phyloP scores from a whole-genome alignment of 176 grass and related monocot species.

The Ananas comosus region DNA sequence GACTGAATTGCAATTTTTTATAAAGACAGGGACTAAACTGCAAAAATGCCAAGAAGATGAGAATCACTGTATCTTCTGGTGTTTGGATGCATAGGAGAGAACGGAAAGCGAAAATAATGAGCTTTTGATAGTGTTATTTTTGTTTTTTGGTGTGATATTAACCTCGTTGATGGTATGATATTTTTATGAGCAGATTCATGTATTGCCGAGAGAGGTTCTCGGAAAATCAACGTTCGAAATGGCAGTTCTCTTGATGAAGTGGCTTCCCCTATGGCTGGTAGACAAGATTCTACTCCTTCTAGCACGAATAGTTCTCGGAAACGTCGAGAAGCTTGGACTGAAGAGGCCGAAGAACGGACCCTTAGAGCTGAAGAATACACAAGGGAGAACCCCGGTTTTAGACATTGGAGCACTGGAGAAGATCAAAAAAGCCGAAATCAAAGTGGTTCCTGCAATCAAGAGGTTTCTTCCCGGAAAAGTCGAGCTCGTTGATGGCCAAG shows the following conservation, averaged over 20 bases:
- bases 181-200: constrained; percentile 32
- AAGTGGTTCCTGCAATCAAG: constrained; percentile 41
- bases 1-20: too few relatives aligned
- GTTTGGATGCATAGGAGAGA: too few relatives aligned
- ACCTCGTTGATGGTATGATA: not conserved
- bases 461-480: constrained; percentile 28
- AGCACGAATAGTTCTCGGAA: constrained; percentile 51
- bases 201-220: constrained; percentile 61
- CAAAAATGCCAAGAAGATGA: too few relatives aligned
- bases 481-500: constrained; percentile 51
- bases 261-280: constrained; percentile 75
- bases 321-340: constrained; percentile 43
- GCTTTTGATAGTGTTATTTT: not conserved
- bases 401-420: constrained; percentile 45
- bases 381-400: constrained; percentile 67
- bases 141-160: not conserved
- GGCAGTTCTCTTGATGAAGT: constrained; percentile 55
- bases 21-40: too few relatives aligned
- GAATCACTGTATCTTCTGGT: too few relatives aligned
- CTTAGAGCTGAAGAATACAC: constrained; percentile 51
- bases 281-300: constrained; percentile 58
- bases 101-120: not conserved
- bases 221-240: constrained; percentile 76
- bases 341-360: constrained; percentile 58
- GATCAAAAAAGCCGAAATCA: constrained; percentile 51